Conservation (phyloP, 2,329 filamentous ascomycete genomes). For the Verticillium albo-atrum region DNA sequence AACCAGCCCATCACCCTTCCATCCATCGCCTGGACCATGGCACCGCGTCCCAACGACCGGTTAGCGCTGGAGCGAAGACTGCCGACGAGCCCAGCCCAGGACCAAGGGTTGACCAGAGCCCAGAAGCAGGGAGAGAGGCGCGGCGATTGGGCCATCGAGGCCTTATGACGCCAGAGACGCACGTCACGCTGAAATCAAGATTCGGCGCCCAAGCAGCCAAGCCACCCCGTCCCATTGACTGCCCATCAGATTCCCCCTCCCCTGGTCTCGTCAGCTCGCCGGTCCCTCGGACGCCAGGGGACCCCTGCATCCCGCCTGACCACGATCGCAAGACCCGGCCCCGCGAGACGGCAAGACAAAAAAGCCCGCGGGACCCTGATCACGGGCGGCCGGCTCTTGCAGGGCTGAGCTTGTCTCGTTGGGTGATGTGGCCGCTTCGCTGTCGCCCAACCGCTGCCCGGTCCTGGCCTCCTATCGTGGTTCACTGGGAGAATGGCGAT, state of each 20-base stretch:
- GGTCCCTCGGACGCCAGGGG: not conserved
- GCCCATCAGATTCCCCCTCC: not conserved
- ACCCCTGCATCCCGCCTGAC: slow-evolving; percentile 1
- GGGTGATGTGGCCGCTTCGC: slow-evolving; percentile 12
- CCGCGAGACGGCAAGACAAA: not conserved
- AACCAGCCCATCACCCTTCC: too few relatives aligned
- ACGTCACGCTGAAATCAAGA: slow-evolving; percentile 14
- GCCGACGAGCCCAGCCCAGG: not conserved
- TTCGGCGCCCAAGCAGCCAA: slow-evolving; percentile 4
- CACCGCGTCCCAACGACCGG: not conserved
- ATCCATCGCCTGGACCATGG: not conserved
- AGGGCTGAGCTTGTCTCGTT: slow-evolving; percentile 15
- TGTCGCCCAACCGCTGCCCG: not conserved
- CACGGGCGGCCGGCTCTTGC: slow-evolving; percentile 2
- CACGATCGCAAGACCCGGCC: not conserved
- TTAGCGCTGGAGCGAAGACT: not conserved
- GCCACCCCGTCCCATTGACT: not conserved
- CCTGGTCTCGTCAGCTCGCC: not conserved
- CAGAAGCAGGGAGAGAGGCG: not conserved
- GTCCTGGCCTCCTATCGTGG: not conserved
- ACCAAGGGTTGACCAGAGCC: not conserved
- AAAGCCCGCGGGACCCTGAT: slow-evolving; percentile 4
- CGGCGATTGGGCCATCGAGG: slow-evolving; percentile 10
- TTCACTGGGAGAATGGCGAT: not conserved
- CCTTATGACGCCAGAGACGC: slow-evolving; percentile 12